A percentile compares a stretch with the other conserved stretches of the same genome.
These are phyloP conservation scores for Hypomyces perniciosus DNA, from an alignment of 2,329 filamentous ascomycete genomes.

Conservation along the genomic window DNA sequence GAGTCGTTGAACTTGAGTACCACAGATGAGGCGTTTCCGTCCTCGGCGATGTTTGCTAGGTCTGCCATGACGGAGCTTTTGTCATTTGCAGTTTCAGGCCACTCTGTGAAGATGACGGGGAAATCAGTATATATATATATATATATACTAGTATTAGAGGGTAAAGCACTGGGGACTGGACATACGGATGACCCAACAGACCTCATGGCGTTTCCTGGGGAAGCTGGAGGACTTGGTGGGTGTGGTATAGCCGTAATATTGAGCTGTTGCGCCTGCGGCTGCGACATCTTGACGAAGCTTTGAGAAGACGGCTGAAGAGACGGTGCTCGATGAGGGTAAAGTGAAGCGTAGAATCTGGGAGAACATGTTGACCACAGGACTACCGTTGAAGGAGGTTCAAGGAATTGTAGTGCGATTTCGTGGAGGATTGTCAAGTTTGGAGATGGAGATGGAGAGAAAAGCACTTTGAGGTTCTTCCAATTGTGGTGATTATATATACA, in stretches of 20 bases:
- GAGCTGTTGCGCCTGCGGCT: conserved; percentile 11
- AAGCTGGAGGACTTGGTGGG: conserved; percentile 2
- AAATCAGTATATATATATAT: too few species aligned
- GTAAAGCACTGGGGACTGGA: not conserved
- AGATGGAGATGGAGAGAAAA: too few species aligned
- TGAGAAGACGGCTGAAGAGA: conserved; percentile 14
- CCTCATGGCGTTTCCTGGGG: conserved; percentile 14
- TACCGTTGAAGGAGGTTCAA: too few species aligned
- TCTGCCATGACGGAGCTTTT: not conserved
- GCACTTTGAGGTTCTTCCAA: too few species aligned
- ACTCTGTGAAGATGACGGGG: conserved; percentile 7
- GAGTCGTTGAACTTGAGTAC: conserved; percentile 1
- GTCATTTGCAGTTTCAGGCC: conserved; percentile 6
- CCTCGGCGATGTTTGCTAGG: not conserved
- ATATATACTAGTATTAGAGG: too few species aligned
- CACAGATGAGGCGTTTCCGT: not conserved
- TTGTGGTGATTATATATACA: too few species aligned
- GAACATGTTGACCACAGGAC: conserved; percentile 7
- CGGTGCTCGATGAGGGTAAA: conserved; percentile 6
- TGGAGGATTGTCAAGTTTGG: too few species aligned
- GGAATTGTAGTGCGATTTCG: too few species aligned
- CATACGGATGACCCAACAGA: conserved; percentile 18
- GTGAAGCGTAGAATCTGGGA: conserved; percentile 17
- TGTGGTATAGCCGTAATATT: conserved; percentile 17
- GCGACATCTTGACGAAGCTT: conserved; percentile 12